phyloP scores from a whole-genome alignment of 2,329 filamentous ascomycete genomes.

The Curvularia eragrostidis region DNA sequence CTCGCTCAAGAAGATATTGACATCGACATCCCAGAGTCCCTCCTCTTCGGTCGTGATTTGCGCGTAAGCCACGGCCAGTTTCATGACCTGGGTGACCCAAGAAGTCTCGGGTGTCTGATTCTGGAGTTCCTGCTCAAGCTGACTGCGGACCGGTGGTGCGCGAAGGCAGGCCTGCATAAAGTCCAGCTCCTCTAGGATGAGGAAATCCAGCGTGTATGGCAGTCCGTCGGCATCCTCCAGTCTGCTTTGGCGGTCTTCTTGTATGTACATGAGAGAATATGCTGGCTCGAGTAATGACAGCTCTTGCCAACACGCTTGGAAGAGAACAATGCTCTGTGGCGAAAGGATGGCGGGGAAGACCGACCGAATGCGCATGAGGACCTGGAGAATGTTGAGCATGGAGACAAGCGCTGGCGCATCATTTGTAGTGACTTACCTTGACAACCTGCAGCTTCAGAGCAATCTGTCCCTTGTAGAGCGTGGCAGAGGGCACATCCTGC shows the following conservation, averaged over 20 bases:
- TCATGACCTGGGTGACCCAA: conserved; percentile 90
- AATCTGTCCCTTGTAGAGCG: conserved; percentile 80
- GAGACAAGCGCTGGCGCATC: background rate
- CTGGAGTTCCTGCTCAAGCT: conserved; percentile 81
- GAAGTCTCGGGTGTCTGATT: conserved; percentile 61
- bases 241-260: conserved; percentile 83
- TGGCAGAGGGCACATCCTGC: conserved; percentile 62
- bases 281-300: conserved; percentile 73
- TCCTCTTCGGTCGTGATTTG: conserved; percentile 93
- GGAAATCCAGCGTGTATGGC: conserved; percentile 93
- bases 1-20: conserved; percentile 93
- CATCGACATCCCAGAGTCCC: conserved; percentile 94
- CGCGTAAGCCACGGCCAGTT: conserved; percentile 81
- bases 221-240: conserved; percentile 88
- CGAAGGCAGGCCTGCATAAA: conserved; percentile 91
- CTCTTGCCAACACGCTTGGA: conserved; percentile 89
- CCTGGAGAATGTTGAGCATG: conserved; percentile 54
- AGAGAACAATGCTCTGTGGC: conserved; percentile 81
- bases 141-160: conserved; percentile 84
- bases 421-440: conserved; percentile 60
- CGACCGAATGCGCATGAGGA: conserved; percentile 83
- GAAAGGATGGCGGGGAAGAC: conserved; percentile 84
- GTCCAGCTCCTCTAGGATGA: conserved; percentile 92
- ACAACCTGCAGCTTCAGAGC: conserved; percentile 93
- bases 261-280: conserved; percentile 85